These are phyloP conservation scores for Penicillium daleae DNA, from an alignment of 495 filamentous ascomycete species.

Conservation along the genomic window DNA sequence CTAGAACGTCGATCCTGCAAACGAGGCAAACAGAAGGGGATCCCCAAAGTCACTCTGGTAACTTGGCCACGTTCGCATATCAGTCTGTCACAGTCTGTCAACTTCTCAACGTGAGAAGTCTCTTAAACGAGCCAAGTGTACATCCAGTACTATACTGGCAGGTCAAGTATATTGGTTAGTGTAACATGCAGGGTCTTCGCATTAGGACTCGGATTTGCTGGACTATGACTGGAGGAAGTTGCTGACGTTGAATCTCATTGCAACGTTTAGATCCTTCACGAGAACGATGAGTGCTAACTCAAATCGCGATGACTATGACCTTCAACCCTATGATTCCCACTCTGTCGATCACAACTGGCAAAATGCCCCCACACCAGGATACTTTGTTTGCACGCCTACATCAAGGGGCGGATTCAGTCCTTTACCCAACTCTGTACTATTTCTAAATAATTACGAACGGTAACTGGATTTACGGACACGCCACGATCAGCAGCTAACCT, in stretches of 20 bases:
- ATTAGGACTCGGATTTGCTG: neutral
- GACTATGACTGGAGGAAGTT: neutral
- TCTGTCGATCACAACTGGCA: no score
- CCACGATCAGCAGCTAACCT: no score
- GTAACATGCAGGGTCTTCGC: neutral
- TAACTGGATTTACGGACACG: no score
- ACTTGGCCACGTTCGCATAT: neutral
- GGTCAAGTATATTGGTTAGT: neutral
- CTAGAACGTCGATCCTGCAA: conserved; percentile 14
- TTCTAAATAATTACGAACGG: no score
- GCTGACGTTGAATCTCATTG: neutral
- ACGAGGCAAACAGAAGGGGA: conserved; percentile 17
- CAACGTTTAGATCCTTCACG: neutral
- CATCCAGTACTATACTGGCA: neutral
- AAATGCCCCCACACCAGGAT: no score
- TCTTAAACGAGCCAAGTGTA: neutral
- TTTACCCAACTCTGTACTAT: no score
- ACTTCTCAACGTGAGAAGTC: neutral
- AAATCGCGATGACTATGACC: no score
- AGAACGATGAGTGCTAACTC: neutral
- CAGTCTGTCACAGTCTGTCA: neutral
- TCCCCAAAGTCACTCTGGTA: neutral
- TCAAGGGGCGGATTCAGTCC: no score
- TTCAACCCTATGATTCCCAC: no score
- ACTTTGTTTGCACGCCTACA: no score